Evolutionary conservation across 352 stramenopile species (phyloP).

Genomic region (Globisporangium sylvaticum): DNA sequence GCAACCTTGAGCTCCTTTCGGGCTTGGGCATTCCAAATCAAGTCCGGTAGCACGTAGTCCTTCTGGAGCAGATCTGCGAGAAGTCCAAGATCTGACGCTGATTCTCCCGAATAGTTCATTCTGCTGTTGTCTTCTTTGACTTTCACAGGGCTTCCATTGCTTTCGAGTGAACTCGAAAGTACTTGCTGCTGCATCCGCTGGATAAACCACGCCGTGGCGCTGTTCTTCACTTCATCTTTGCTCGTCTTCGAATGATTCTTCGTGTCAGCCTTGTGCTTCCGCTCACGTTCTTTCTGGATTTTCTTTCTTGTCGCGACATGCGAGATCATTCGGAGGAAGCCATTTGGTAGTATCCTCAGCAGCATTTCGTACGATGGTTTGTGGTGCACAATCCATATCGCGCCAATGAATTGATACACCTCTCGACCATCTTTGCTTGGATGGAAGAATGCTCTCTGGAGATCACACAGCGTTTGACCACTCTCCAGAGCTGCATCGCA

Average conservation of each 20-base stretch:
- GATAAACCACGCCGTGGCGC: constrained; percentile 56
- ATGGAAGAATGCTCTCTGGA: constrained; percentile 76
- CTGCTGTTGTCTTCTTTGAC: constrained; percentile 48
- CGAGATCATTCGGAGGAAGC: constrained; percentile 77
- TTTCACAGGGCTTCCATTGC: constrained; percentile 16
- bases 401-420: constrained; percentile 68
- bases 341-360: constrained; percentile 50
- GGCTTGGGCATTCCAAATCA: constrained; percentile 72
- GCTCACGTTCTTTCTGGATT: constrained; percentile 51
- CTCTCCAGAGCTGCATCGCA: constrained; percentile 67
- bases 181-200: constrained; percentile 65
- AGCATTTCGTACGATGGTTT: constrained; percentile 71
- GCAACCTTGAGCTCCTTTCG: constrained; percentile 49
- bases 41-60: constrained; percentile 71
- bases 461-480: constrained; percentile 46
- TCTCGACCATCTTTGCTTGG: constrained; percentile 47
- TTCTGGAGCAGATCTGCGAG: constrained; percentile 63
- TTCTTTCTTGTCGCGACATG: constrained; percentile 53
- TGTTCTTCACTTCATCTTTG: constrained; percentile 16
- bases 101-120: constrained; percentile 77
- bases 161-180: constrained; percentile 31
- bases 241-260: constrained; percentile 24
- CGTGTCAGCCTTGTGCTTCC: constrained; percentile 24
- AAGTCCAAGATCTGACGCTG: constrained; percentile 55
- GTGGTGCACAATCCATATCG: constrained; percentile 78